Evolutionary conservation across 2,329 filamentous ascomycete genomes (phyloP).

Genomic region (Malbranchea cinnamomea): DNA sequence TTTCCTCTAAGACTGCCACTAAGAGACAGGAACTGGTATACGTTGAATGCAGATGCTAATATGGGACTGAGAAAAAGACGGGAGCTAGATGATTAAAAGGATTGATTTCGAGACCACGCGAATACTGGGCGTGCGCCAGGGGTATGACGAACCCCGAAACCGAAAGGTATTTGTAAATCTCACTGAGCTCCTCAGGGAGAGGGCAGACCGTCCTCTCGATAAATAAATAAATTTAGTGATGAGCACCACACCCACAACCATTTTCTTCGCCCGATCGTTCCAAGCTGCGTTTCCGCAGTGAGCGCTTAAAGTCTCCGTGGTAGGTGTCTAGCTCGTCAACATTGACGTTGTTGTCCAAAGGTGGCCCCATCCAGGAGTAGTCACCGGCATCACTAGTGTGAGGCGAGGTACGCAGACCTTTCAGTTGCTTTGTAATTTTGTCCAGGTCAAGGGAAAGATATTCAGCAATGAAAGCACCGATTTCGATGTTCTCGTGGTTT

Average conservation of each 20-base stretch:
- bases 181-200: too few relatives aligned
- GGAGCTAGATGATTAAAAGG: too few relatives aligned
- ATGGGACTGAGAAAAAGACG: too few relatives aligned
- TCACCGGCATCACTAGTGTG: conserved; percentile 10
- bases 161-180: too few relatives aligned
- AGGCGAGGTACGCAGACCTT: conserved; percentile 12
- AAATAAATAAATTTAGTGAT: conserved; percentile 10
- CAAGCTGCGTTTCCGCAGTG: conserved; percentile 12
- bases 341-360: conserved; percentile 21
- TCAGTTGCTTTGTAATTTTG: conserved; percentile 61
- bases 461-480: conserved; percentile 64
- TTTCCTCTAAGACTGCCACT: too few relatives aligned
- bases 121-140: too few relatives aligned
- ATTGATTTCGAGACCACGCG: too few relatives aligned
- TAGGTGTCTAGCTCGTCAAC: conserved; percentile 28
- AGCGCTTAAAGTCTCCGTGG: conserved; percentile 28
- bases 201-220: too few relatives aligned
- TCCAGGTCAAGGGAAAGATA: conserved; percentile 73
- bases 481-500: conserved; percentile 89
- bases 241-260: conserved; percentile 19
- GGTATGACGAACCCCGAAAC: too few relatives aligned
- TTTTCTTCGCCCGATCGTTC: conserved; percentile 14
- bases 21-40: too few relatives aligned
- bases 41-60: too few relatives aligned
- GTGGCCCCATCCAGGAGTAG: conserved; percentile 28